Base-by-base conservation (phyloP, 169 alveolate genomes). In the Plasmodium malariae region DNA sequence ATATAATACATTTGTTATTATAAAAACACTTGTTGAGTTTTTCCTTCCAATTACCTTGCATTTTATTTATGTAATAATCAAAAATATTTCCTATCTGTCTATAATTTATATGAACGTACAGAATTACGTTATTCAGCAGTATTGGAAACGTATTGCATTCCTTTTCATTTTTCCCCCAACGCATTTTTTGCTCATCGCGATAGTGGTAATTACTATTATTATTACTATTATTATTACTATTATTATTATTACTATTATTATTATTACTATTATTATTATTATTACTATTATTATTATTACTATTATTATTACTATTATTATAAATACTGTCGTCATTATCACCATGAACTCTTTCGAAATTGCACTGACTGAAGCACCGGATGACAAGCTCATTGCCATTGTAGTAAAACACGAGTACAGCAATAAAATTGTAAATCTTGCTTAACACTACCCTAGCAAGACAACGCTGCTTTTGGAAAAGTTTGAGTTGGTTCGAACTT, bases 331-430 rank as follows among this genome's bases (percentile, higher is more conserved):
- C n/a, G n/a, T n/a, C n/a, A n/a, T n/a, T n/a, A n/a, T n/a, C n/a
- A n/a, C n/a, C n/a, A n/a, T n/a, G n/a, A n/a, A n/a, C n/a, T n/a
- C n/a, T n/a, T n/a, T n/a, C n/a, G n/a, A n/a, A n/a, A n/a, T n/a
- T n/a, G n/a, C n/a, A n/a, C n/a, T n/a, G n/a, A n/a, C n/a, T n/a
- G n/a, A n/a, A n/a, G n/a, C n/a, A n/a, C n/a, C n/a, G n/a, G n/a
- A n/a, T n/a, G n/a, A n/a, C n/a, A n/a, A n/a, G n/a, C n/a, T n/a
- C n/a, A n/a, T 76, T 67, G 14, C 54, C 34, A 51, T 76, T 76
- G 34, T 60, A 60, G 51, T 76, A 65, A 65, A 76, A 76, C 7
- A 59, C 88, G 9, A 76, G 37, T 11, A 76, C 12, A 24, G 60
- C 43, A 11, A 76, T 26, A 24, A 43, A 51, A 3, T 37, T 17